Evolutionary conservation across 208 protist genomes (phyloP).

Genomic region (Trypanosoma lewisi): DNA sequence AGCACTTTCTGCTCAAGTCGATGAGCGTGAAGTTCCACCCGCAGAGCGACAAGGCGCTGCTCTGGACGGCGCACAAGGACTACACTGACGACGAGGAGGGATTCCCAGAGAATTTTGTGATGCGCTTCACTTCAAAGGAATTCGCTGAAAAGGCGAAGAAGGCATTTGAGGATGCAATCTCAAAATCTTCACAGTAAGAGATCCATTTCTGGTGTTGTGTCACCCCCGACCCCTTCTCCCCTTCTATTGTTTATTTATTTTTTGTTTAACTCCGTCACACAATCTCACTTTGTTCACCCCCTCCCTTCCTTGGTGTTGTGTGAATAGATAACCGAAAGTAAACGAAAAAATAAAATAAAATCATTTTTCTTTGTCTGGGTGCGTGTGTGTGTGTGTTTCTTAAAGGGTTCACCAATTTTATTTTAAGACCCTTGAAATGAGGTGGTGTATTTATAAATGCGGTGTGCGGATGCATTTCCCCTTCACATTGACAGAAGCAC

Average conservation of each 20-base stretch:
- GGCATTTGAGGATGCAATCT: conserved; percentile 64
- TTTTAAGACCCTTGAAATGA: too few relatives aligned
- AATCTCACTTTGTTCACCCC: neutral
- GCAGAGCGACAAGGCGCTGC: conserved; percentile 65
- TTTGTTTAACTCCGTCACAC: neutral
- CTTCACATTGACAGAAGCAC: too few relatives aligned
- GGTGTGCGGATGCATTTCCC: too few relatives aligned
- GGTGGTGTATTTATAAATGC: too few relatives aligned
- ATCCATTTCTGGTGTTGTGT: neutral
- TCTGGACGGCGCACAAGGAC: conserved; percentile 83
- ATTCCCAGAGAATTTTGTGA: conserved; percentile 81
- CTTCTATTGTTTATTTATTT: conserved; percentile 4
- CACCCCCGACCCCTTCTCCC: neutral
- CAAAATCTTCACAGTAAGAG: conserved; percentile 34
- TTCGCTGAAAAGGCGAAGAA: conserved; percentile 52
- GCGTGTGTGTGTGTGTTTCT: too few relatives aligned
- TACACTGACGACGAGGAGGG: conserved; percentile 87
- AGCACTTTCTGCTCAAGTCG: conserved; percentile 81
- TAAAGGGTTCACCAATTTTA: too few relatives aligned
- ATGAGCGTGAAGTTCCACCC: conserved; percentile 76
- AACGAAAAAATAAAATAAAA: neutral
- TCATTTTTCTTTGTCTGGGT: too few relatives aligned
- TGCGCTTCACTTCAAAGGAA: conserved; percentile 73
- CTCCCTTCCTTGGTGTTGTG: too few relatives aligned
- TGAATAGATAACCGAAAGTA: too few relatives aligned